Evolutionary conservation across 768 basidiomycete genomes (phyloP).

Genomic region (Xerocomellus dryophilus): DNA sequence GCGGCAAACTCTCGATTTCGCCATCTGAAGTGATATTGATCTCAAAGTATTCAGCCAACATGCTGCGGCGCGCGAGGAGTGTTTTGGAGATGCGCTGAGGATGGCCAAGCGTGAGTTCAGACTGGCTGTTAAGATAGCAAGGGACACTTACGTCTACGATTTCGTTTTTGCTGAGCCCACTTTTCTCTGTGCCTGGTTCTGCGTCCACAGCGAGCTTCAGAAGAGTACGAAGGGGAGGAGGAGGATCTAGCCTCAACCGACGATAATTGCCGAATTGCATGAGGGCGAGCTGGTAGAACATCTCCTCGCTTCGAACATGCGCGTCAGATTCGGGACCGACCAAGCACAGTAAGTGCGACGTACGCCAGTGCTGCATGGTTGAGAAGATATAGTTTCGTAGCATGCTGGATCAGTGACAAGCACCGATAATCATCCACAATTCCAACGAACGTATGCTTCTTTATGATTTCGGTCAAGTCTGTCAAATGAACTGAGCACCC

Average conservation of each 20-base stretch:
- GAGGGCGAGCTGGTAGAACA: conserved; percentile 92
- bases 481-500: neutral
- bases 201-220: conserved; percentile 78
- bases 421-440: conserved; percentile 75
- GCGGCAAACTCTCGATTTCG: conserved; percentile 70
- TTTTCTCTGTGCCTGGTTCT: conserved; percentile 47
- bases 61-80: conserved; percentile 61
- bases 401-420: conserved; percentile 81
- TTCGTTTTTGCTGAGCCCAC: conserved; percentile 53
- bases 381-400: conserved; percentile 85
- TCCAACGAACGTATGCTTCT: conserved; percentile 89
- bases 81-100: conserved; percentile 62
- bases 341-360: conserved; percentile 30
- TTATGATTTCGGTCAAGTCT: conserved; percentile 83
- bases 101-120: neutral
- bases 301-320: conserved; percentile 63
- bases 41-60: conserved; percentile 92
- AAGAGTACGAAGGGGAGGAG: conserved; percentile 68
- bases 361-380: conserved; percentile 84
- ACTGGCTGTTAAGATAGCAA: neutral
- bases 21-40: conserved; percentile 67
- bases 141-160: conserved; percentile 63
- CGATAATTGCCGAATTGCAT: conserved; percentile 86
- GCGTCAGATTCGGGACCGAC: neutral
- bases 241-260: conserved; percentile 75